A percentile compares a stretch with the other conserved stretches of the same genome.
Conservation (phyloP, 1,284 basidiomycete genomes). For the Fistulinella cinereoalba region DNA sequence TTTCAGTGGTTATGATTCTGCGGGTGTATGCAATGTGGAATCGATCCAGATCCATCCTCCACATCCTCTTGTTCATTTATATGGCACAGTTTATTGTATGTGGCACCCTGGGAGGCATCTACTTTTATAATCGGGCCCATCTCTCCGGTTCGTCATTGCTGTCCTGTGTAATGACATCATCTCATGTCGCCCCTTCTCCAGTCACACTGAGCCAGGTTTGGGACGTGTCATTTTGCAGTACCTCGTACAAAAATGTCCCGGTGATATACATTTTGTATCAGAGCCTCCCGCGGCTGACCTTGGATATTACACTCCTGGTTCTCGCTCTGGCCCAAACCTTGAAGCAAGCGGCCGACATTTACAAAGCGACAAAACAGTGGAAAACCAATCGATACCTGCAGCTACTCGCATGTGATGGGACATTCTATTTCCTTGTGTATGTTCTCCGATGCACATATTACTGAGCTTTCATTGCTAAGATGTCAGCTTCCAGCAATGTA, state of each 20-base stretch:
- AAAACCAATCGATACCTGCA: background rate
- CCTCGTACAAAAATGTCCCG: background rate
- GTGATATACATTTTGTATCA: no score
- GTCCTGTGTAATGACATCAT: background rate
- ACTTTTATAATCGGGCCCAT: background rate
- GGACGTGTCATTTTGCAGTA: background rate
- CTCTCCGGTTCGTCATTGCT: background rate
- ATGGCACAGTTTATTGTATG: background rate
- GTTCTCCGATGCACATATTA: background rate
- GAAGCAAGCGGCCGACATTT: background rate
- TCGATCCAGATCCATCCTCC: background rate
- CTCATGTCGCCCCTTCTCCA: background rate
- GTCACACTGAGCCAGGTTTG: background rate
- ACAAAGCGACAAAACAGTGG: background rate
- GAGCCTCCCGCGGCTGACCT: background rate
- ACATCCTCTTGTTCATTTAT: background rate
- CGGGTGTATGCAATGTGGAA: no score
- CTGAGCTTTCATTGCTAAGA: background rate
- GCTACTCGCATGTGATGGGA: background rate
- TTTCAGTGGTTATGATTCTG: background rate
- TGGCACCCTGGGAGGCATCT: background rate
- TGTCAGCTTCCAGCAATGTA: background rate
- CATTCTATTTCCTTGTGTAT: background rate
- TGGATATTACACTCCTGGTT: background rate
- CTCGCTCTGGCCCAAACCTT: background rate